phyloP scores from a whole-genome alignment of 2,329 filamentous ascomycete genomes.

The Sclerotinia glacialis region DNA sequence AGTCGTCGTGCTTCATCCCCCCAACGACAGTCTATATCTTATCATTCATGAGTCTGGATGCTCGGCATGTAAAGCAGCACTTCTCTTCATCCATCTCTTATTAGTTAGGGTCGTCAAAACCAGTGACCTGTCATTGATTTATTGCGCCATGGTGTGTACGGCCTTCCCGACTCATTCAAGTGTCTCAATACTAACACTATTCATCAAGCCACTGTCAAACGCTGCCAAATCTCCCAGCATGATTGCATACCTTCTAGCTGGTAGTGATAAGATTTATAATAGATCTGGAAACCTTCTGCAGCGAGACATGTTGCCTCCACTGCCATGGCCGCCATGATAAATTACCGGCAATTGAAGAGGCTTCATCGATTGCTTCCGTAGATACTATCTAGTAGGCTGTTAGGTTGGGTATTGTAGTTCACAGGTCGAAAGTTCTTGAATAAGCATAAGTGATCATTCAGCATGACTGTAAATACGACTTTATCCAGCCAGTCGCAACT shows the following conservation, averaged over 20 bases:
- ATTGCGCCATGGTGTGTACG: not conserved
- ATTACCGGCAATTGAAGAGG: not conserved
- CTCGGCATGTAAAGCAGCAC: not conserved
- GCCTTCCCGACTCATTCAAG: not conserved
- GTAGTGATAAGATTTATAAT: not conserved
- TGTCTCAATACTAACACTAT: not conserved
- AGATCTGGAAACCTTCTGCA: not conserved
- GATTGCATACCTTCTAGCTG: not conserved
- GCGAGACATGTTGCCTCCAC: not conserved
- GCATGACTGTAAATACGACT: not conserved
- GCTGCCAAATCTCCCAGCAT: not conserved
- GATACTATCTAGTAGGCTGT: not conserved
- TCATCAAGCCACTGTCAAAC: not conserved
- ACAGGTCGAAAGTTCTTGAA: not conserved
- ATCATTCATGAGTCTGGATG: not conserved
- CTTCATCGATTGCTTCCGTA: not conserved
- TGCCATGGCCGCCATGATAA: not conserved
- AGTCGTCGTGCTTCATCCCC: not conserved
- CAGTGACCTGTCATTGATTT: not conserved
- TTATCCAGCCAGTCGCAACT: slow-evolving; percentile 18
- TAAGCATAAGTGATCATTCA: not conserved
- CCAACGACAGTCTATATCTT: not conserved
- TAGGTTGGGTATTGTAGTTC: not conserved
- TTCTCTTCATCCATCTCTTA: not conserved
- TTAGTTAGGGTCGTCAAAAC: not conserved